Base-by-base conservation (phyloP, 2,329 filamentous ascomycete genomes). In the Xylariaceae sp. region DNA sequence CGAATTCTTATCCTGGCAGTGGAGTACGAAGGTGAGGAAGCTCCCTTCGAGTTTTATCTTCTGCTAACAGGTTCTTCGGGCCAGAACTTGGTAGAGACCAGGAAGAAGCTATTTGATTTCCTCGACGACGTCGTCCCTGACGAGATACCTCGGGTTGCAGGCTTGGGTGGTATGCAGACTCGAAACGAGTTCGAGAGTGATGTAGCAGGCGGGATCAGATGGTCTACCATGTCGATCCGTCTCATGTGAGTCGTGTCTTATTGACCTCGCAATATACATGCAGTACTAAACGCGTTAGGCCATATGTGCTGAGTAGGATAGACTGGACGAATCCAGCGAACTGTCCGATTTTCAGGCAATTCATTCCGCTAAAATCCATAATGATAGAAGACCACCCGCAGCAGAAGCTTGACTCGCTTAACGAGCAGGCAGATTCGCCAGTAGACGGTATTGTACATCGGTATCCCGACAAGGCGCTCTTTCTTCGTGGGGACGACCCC, bases 401-500 rank as follows among this genome's bases (percentile, higher is more conserved):
- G 46, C 61, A 82, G n/a, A 71, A 70, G 0, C 64, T 85, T 3
- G 84, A 87, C 64, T 84, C 83, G 0, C 69, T 87, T n/a, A 73
- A 81, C 37, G 84, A 87, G 70, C 71, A 72, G 23, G 69, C 71
- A 3, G 82, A 86, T 59, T 81, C 77, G 6, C 80, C 81, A 0
- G 81, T 85, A 2, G 71, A 75, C 13, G 82, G 81, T 0, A 67
- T 87, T 2, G 81, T 87, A 2, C 83, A 86, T 65, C 76, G 84
- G n/a, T 87, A 88, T 64, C 78, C 78, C 0, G 82, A 86, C 54
- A 85, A 84, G 66, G 83, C 80, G 2, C 67, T 87, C 5, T 85
- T 87, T 49, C 70, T 87, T 24, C 77, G 83, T 85, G 69, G 66
- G 76, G 60, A n/a, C 5, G 26, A n/a, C 16, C 15, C 15, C 26